Conservation (phyloP, 768 basidiomycete species). For the Megacollybia marginata region DNA sequence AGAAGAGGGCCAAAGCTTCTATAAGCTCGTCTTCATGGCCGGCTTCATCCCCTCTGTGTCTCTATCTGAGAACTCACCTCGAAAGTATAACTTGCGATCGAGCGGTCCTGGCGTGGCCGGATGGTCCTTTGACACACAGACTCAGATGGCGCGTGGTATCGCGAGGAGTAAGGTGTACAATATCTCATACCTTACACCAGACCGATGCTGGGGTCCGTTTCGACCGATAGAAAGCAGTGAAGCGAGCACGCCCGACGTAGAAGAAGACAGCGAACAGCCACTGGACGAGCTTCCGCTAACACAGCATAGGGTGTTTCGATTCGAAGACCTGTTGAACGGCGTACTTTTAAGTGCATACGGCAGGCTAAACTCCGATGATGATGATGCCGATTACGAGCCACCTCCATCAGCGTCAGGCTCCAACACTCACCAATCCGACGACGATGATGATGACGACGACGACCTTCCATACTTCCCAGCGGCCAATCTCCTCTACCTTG, state of each 20-base stretch:
- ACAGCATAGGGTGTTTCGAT: too few species aligned
- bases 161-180: conserved; percentile 14
- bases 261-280: neutral
- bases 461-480: neutral
- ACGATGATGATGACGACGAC: neutral
- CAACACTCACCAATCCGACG: neutral
- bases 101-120: neutral
- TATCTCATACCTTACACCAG: conserved; percentile 8
- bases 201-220: conserved; percentile 12
- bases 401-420: neutral
- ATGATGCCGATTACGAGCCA: neutral
- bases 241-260: too few species aligned
- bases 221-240: neutral
- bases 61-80: neutral
- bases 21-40: conserved; percentile 28
- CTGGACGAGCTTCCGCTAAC: neutral
- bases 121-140: neutral
- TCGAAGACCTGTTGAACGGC: too few species aligned
- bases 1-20: conserved; percentile 20
- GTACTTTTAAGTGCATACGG: too few species aligned
- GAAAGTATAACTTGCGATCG: neutral
- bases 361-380: neutral
- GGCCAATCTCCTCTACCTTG: neutral
- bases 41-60: conserved; percentile 24
- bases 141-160: conserved; percentile 6